phyloP scores from a whole-genome alignment of 1,284 basidiomycete species.

The Malassezia slooffiae region DNA sequence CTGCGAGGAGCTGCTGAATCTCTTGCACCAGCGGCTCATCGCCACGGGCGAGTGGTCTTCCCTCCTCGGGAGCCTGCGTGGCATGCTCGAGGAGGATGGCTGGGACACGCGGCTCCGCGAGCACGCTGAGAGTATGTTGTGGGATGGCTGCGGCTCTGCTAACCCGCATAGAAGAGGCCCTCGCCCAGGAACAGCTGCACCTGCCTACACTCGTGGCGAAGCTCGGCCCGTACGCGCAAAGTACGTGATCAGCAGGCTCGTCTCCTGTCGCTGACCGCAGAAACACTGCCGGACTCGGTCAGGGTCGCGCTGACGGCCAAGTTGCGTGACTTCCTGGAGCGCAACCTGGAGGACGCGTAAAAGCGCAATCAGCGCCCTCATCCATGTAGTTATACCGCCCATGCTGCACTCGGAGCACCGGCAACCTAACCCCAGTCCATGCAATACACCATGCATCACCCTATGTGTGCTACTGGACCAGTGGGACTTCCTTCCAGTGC shows the following conservation, averaged over 20 bases:
- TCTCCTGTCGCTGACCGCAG: conserved; percentile 5
- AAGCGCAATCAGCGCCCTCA: no score
- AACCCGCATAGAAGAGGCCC: conserved; percentile 6
- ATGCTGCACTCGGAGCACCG: no score
- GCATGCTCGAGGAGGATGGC: conserved; percentile 10
- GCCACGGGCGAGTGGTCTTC: conserved; percentile 14
- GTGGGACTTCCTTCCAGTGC: no score
- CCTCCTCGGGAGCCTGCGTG: conserved; percentile 2
- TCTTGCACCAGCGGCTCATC: conserved; percentile 13
- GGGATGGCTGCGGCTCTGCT: neutral
- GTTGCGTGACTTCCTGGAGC: conserved; percentile 12
- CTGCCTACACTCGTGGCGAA: conserved; percentile 10
- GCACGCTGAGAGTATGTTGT: conserved; percentile 11
- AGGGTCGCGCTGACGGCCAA: conserved; percentile 4
- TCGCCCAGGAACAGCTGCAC: conserved; percentile 6
- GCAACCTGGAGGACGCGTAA: conserved; percentile 15
- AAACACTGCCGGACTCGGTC: conserved; percentile 13
- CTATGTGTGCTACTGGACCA: no score
- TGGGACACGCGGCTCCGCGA: conserved; percentile 13
- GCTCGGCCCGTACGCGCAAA: conserved; percentile 10
- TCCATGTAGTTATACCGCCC: no score
- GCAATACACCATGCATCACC: no score
- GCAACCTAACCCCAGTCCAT: no score
- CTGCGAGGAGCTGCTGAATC: conserved; percentile 13
- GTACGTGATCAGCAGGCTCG: neutral